Percentiles rank a stretch among this genome's conserved stretches.
Conservation (phyloP, 768 basidiomycete genomes). For the Leccinum uliginosum region DNA sequence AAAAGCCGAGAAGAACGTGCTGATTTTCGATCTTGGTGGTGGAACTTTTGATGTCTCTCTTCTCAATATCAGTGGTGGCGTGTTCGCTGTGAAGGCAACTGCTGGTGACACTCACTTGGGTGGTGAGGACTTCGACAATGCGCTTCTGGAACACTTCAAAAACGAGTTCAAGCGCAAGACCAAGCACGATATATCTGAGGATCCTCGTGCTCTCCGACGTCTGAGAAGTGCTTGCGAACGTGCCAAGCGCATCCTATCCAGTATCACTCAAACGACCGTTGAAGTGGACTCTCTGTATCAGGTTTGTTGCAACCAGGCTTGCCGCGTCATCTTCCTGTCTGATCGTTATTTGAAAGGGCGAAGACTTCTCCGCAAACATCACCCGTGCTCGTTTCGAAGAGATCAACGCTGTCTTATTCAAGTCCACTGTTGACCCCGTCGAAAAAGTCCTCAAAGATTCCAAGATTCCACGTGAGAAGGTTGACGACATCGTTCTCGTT, state of each 20-base stretch:
- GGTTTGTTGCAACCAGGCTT: constrained; percentile 37
- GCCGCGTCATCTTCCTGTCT: neutral
- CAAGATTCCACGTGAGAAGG: constrained; percentile 95
- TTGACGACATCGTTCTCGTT: constrained; percentile 98
- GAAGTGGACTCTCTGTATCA: constrained; percentile 99
- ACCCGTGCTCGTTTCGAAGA: constrained; percentile 99
- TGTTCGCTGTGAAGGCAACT: constrained; percentile 99
- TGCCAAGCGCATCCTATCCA: constrained; percentile 98
- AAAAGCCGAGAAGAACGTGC: constrained; percentile 93
- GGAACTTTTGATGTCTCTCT: constrained; percentile 99
- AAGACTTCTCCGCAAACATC: constrained; percentile 98
- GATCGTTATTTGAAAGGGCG: constrained; percentile 52
- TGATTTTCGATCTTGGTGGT: constrained; percentile 99
- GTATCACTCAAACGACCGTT: constrained; percentile 97
- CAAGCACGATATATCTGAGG: constrained; percentile 95
- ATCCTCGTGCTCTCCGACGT: constrained; percentile 94
- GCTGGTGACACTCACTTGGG: constrained; percentile 99
- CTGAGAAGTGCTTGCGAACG: constrained; percentile 97
- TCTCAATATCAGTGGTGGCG: constrained; percentile 95
- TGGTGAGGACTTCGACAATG: constrained; percentile 99
- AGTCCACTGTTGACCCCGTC: constrained; percentile 96
- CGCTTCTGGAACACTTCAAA: constrained; percentile 98
- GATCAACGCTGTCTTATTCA: constrained; percentile 93
- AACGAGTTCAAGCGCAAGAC: constrained; percentile 98
- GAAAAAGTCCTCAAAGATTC: constrained; percentile 99